Conservation (phyloP, 306 rosid species). For the Vigna trinervia region DNA sequence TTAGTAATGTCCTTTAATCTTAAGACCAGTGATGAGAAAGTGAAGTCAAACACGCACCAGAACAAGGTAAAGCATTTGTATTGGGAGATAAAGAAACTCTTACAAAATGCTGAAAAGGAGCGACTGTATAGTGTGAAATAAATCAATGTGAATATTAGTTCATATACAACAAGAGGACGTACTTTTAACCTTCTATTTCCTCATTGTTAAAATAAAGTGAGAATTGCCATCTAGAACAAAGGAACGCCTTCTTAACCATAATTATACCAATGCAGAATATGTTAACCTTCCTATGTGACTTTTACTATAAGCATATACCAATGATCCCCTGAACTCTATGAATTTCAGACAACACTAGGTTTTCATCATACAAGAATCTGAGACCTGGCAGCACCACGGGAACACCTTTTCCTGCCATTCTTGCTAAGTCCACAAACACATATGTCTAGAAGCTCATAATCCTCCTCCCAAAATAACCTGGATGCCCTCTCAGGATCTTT, state of each 20-base stretch:
- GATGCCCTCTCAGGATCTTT: conserved; percentile 78
- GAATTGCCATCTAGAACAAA: conserved; percentile 19
- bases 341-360: conserved; percentile 4
- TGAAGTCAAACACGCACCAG: neutral
- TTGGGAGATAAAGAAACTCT: neutral
- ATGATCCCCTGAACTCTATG: conserved; percentile 20
- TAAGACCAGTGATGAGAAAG: conserved; percentile 14
- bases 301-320: neutral
- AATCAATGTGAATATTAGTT: conserved; percentile 23
- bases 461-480: conserved; percentile 88
- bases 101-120: conserved; percentile 15
- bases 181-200: conserved; percentile 17
- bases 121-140: conserved; percentile 3
- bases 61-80: conserved; percentile 9
- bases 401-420: conserved; percentile 66
- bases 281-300: conserved; percentile 9
- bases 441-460: conserved; percentile 75
- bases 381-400: conserved; percentile 62
- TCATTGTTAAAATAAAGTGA: neutral
- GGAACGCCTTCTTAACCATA: conserved; percentile 24
- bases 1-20: neutral
- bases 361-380: conserved; percentile 48
- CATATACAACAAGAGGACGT: conserved; percentile 31
- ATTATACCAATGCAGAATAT: neutral
- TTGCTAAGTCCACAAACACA: conserved; percentile 78